Evolutionary conservation across 78 protist species (phyloP).

Genomic region (Paratrimastix pyriformis): DNA sequence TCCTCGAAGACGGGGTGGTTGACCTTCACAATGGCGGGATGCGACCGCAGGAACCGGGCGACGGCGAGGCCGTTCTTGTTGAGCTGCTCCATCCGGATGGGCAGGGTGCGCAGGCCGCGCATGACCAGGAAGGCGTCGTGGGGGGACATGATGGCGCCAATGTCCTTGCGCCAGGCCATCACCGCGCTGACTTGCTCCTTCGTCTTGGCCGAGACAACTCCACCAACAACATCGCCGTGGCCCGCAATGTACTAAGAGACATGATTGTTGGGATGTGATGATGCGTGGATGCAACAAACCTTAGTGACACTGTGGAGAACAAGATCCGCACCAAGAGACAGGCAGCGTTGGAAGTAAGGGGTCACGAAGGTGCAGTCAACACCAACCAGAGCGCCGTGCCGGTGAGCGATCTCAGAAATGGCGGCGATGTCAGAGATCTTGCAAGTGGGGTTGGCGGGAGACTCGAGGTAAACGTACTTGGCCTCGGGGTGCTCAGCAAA

Average conservation of each 20-base stretch:
- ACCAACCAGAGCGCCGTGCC: constrained; percentile 46
- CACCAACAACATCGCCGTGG: constrained; percentile 75
- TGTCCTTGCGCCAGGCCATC: constrained; percentile 47
- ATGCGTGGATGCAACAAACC: no score
- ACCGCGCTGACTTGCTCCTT: constrained; percentile 27
- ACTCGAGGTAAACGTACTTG: constrained; percentile 74
- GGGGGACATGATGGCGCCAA: constrained; percentile 73
- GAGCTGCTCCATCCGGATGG: constrained; percentile 55
- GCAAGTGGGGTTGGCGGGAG: constrained; percentile 83
- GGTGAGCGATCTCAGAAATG: constrained; percentile 59
- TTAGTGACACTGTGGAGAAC: constrained; percentile 82
- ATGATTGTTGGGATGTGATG: no score
- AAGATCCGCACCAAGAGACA: constrained; percentile 81
- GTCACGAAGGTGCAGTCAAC: constrained; percentile 87
- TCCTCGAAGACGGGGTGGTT: constrained; percentile 69
- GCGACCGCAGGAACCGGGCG: background rate
- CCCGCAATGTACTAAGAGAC: constrained; percentile 80
- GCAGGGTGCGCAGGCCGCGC: constrained; percentile 73
- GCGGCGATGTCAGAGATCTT: constrained; percentile 55
- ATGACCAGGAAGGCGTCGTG: constrained; percentile 71
- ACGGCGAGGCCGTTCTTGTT: background rate
- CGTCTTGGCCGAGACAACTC: constrained; percentile 46
- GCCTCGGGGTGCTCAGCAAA: constrained; percentile 35
- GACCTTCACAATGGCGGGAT: constrained; percentile 57
- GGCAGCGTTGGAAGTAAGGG: constrained; percentile 69